Conservation (phyloP, 495 filamentous ascomycete species). For the Penicillium egyptiacum region DNA sequence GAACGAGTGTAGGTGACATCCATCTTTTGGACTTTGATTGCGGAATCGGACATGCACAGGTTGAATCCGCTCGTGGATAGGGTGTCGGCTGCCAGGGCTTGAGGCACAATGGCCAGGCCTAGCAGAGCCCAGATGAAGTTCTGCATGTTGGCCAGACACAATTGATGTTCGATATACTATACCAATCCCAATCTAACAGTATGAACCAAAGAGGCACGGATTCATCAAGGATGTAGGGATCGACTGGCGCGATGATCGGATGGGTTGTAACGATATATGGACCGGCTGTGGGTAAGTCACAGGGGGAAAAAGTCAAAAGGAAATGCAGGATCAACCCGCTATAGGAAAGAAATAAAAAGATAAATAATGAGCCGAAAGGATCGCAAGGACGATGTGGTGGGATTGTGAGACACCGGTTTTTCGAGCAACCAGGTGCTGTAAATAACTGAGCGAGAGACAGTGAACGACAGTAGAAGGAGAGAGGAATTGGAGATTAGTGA, state of each 20-base stretch:
- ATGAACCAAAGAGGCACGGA: not conserved
- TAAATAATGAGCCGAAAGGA: conserved; percentile 7
- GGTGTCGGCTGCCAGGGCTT: conserved; percentile 61
- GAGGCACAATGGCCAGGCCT: conserved; percentile 42
- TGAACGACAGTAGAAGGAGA: conserved; percentile 2
- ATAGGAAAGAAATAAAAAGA: conserved; percentile 1
- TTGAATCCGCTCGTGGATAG: conserved; percentile 79
- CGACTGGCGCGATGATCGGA: conserved; percentile 8
- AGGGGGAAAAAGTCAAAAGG: not conserved
- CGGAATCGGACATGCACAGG: conserved; percentile 64
- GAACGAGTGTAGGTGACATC: conserved; percentile 76
- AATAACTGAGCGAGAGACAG: not conserved
- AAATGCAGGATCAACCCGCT: conserved; percentile 36
- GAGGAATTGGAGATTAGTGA: conserved; percentile 12
- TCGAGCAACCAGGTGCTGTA: conserved; percentile 3
- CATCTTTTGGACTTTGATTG: conserved; percentile 70
- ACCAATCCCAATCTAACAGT: not conserved
- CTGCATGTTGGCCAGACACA: conserved; percentile 29
- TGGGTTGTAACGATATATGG: conserved; percentile 8
- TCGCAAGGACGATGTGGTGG: not conserved
- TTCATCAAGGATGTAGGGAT: conserved; percentile 10
- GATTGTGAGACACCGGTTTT: conserved; percentile 9
- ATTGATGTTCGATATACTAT: not conserved
- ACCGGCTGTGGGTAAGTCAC: not conserved
- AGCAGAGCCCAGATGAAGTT: conserved; percentile 30